Conservation (phyloP, 768 basidiomycete species). For the Termitomyces sp. region DNA sequence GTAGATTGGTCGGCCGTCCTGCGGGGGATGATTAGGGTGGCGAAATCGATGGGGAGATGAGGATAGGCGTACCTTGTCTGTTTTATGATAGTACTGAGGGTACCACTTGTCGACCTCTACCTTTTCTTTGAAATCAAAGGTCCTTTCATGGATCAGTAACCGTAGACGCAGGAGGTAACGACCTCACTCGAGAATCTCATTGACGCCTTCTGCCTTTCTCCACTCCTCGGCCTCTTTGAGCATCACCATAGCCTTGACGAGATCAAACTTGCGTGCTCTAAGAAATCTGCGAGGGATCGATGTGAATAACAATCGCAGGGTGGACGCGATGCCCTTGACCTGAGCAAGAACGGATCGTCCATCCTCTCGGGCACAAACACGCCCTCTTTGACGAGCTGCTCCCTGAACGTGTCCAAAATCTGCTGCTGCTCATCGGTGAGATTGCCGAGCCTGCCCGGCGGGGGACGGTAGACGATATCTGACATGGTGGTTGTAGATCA, state of each 20-base stretch:
- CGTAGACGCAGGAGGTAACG: too few relatives aligned
- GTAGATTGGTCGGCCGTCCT: conserved; percentile 96
- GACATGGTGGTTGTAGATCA: conserved; percentile 11
- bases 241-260: conserved; percentile 81
- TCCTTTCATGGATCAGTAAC: conserved; percentile 33
- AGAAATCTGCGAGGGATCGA: conserved; percentile 57
- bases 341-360: conserved; percentile 29
- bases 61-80: conserved; percentile 64
- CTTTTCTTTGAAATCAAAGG: conserved; percentile 85
- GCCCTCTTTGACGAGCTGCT: conserved; percentile 56
- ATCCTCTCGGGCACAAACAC: conserved; percentile 58
- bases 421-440: conserved; percentile 55
- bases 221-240: conserved; percentile 77
- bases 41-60: not conserved
- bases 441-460: conserved; percentile 76
- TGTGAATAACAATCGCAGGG: not conserved
- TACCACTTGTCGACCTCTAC: conserved; percentile 85
- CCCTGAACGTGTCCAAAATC: conserved; percentile 62
- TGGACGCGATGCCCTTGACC: not conserved
- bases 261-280: conserved; percentile 90
- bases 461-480: conserved; percentile 58
- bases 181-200: conserved; percentile 62
- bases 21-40: conserved; percentile 1
- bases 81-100: conserved; percentile 95
- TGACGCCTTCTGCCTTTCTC: conserved; percentile 82